Base-by-base conservation (phyloP, 345 rosid genomes). In the Toxicodendron radicans region DNA sequence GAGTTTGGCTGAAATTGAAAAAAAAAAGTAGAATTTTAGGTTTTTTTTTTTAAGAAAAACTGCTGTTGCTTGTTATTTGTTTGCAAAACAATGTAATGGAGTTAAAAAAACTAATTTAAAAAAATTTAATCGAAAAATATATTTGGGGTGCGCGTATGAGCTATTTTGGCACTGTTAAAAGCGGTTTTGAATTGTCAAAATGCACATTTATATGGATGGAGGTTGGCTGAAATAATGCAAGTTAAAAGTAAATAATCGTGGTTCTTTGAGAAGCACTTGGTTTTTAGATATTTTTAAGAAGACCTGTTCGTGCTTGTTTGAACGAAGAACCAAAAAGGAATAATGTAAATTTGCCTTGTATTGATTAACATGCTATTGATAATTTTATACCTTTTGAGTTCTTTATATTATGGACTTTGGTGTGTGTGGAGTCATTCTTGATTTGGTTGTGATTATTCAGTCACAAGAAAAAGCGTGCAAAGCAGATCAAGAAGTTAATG, bases 381-480 rank as follows among this genome's bases (percentile, higher is more conserved):
- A 2, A 52, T n/a, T 59, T 60, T 27, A 48, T 65, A 2, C 64
- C 45, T 12, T 48, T 4, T 32, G 1, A 43, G 4, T 32, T 30
- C 45, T 61, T 32, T 61, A 16, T 33, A 1, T 61, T 18, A 61
- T 16, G 0, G 70, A 66, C 2, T 66, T 66, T 46, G 13, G 27
- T 45, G 32, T 5, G 48, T 10, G 2, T 18, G 21, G 12, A 71
- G 7, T n/a, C 18, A 53, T 71, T 63, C 24, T 62, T 72, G 59
- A 60, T 10, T 38, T 68, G 54, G 74, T 77, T 75, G 32, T 52
- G 73, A 72, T 63, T 53, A 54, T 78, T 88, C 87, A 95, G 99
- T 85, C 97, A 95, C 81, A 85, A 86, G 93, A 84, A 82, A 71
- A 95, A 95, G 79, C 89, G 99, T n/a, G 74, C 83, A 0, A 95